Base-by-base conservation (phyloP, 2,329 filamentous ascomycete species). In the Didymella keratinophila region DNA sequence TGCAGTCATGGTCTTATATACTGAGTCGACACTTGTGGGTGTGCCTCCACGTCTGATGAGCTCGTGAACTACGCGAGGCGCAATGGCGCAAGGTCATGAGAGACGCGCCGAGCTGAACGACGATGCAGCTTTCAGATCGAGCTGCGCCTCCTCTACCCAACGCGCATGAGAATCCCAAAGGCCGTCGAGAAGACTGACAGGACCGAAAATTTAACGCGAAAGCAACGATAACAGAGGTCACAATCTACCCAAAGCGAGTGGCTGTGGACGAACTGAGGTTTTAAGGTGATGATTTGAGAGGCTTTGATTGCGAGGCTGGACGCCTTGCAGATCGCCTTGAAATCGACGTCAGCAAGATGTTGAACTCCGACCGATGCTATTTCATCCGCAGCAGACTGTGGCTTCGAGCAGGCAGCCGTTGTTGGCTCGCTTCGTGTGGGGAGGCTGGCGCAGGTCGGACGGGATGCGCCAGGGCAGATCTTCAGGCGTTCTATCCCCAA, bases 311-410 rank as follows among this genome's bases (percentile, higher is more conserved):
- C 32, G 39, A 50, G 18, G 57, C 42, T 61, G 62, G 57, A 59
- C 50, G 62, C 62, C 62, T 64, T 59, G 44, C 52, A 55, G 52
- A 60, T 52, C 51, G 42, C 39, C 23, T 56, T 18, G 41, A 30
- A n/a, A 21, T 44, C 58, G 36, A 53, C 57, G 51, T 58, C 47
- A 60, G 50, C 36, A 37, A 20, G 21, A 20, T 37, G 18, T 52
- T 25, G 20, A 36, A 30, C n/a, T 48, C 36, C 45, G 21, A 36
- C 25, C 32, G 23, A 23, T 39, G 20, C 34, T 46, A n/a, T 36
- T 12, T 12, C 27, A 10, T 48, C 36, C 49, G 23, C 43, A 20
- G 28, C 28, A 32, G 21, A 18, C 25, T 20, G 50, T 58, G 56
- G 56, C 43, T 49, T 51, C 16, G 45, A 20, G 18, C 4, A 27